Conservation (phyloP, 257 asterid genomes). For the Parsonsia alboflavescens region DNA sequence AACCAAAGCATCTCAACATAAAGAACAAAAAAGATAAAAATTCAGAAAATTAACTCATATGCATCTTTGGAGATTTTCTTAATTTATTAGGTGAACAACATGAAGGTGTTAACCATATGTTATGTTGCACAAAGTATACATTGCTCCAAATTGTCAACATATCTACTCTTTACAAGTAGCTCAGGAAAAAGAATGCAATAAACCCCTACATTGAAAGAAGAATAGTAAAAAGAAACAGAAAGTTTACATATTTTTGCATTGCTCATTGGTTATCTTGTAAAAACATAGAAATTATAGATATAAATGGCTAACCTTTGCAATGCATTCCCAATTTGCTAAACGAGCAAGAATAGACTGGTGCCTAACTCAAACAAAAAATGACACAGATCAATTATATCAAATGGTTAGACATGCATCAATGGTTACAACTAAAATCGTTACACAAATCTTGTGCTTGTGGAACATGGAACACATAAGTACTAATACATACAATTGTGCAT, state of each 20-base stretch:
- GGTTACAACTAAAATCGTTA: neutral
- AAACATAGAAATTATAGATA: neutral
- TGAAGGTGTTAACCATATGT: neutral
- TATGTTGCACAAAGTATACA: neutral
- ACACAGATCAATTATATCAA: constrained; percentile 4
- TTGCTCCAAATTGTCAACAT: neutral
- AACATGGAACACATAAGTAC: constrained; percentile 10
- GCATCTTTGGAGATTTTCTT: neutral
- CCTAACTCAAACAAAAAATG: constrained; percentile 39
- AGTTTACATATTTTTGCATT: neutral
- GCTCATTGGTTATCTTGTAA: neutral
- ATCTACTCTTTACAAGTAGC: neutral
- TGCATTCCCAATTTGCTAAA: constrained; percentile 88
- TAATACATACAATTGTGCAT: constrained; percentile 60
- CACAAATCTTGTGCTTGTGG: neutral
- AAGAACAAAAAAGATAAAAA: neutral
- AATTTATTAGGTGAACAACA: neutral
- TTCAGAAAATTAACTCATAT: neutral
- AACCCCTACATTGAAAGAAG: neutral
- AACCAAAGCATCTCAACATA: neutral
- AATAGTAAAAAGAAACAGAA: neutral
- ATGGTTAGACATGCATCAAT: neutral
- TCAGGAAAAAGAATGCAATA: neutral
- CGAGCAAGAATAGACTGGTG: constrained; percentile 70
- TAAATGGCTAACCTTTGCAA: constrained; percentile 48